These are phyloP conservation scores for Camelina sativa DNA, from an alignment of 345 rosid genomes.

Conservation along the genomic window DNA sequence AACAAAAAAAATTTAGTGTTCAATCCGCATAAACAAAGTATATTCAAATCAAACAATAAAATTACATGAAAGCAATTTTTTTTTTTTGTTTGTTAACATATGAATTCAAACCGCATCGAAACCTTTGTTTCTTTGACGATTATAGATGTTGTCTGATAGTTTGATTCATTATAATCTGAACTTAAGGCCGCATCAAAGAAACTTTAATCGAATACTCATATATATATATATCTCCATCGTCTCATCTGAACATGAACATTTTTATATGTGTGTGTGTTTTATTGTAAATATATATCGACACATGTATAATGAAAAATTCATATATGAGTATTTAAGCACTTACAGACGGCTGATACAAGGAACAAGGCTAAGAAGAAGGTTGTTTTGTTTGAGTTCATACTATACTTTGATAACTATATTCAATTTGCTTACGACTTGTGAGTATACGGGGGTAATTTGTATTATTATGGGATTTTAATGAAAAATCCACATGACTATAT, in stretches of 20 bases:
- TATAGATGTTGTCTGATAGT: no score
- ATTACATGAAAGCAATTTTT: not conserved
- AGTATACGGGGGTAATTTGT: not conserved
- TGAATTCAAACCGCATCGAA: no score
- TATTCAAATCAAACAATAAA: not conserved
- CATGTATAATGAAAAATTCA: not conserved
- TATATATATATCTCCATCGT: not conserved
- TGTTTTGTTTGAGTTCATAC: not conserved
- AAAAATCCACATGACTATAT: not conserved
- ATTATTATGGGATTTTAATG: not conserved
- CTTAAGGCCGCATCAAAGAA: no score
- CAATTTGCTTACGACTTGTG: not conserved
- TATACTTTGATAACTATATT: not conserved
- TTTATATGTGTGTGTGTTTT: not conserved
- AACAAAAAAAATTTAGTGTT: not conserved
- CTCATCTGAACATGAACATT: not conserved
- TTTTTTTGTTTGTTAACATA: no score
- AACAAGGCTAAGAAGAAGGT: not conserved
- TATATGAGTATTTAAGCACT: not conserved
- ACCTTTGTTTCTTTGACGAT: no score
- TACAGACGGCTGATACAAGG: constrained; percentile 4
- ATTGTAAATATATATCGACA: not conserved
- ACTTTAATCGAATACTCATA: no score
- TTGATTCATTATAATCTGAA: no score
- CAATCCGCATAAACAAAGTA: not conserved